These are phyloP conservation scores for Cymodocea nodosa DNA, from an alignment of 116 monocot species.

Conservation along the genomic window DNA sequence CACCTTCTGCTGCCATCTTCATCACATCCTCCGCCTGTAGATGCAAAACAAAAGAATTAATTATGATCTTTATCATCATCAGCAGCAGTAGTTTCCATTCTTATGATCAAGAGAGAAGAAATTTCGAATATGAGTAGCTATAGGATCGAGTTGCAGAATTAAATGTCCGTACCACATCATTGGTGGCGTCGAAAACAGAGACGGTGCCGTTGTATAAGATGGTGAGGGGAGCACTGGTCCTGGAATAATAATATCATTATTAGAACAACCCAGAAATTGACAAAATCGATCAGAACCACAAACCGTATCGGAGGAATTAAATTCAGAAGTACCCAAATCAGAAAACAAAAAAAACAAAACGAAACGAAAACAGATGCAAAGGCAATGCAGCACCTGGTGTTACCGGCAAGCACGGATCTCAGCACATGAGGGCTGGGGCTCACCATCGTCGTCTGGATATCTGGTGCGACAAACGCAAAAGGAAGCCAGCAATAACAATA, in stretches of 20 bases:
- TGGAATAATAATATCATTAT: background rate
- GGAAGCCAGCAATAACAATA: too few species aligned
- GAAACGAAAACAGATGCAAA: background rate
- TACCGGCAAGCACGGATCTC: background rate
- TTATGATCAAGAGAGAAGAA: too few species aligned
- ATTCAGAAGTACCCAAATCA: background rate
- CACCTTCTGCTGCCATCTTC: slow-evolving; percentile 2
- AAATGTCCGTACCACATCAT: background rate
- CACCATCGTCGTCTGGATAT: slow-evolving; percentile 6
- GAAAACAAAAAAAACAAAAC: background rate
- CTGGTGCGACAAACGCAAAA: background rate
- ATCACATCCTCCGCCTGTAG: slow-evolving; percentile 8
- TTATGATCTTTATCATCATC: background rate
- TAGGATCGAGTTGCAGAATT: background rate
- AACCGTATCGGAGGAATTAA: background rate
- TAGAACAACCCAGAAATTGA: background rate
- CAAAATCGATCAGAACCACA: background rate
- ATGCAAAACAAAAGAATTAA: background rate
- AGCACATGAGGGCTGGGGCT: slow-evolving; percentile 7
- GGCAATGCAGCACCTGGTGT: background rate
- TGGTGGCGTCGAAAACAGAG: background rate
- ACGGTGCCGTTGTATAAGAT: slow-evolving; percentile 7
- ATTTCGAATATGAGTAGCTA: background rate
- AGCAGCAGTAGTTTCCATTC: too few species aligned
- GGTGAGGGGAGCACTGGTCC: slow-evolving; percentile 1